Base-by-base conservation (phyloP, 2,329 filamentous ascomycete species). In the Ceratocystis papillata region DNA sequence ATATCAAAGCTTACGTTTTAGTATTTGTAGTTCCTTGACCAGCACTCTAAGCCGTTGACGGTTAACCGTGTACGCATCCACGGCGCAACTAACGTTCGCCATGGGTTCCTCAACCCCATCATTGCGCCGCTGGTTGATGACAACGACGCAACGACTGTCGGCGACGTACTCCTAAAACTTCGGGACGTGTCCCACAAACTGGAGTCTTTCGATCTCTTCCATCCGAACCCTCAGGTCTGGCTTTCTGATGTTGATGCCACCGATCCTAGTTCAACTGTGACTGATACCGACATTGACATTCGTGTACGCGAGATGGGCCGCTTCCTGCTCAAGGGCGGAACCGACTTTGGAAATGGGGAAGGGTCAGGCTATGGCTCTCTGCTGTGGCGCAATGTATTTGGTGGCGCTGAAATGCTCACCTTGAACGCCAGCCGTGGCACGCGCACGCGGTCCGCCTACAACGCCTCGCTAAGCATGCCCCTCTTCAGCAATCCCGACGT, bases 301-400 rank as follows among this genome's bases (percentile, higher is more conserved):
- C 88, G 87, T 71, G 81, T 96, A 66, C 85, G 84, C 64, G 93
- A 99, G 76, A 86, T 89, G 70, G 87, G 89, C 41, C 86, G 88
- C 48, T 84, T 97, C 72, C 85, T 91, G 67, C 83, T 97, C 72
- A 96, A 96, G 78, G 96, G 92, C 0, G 94, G 94, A 68, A 97
- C 94, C 7, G 93, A 97, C 73, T 82, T 96, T 59, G 94, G 94
- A 69, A 96, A 95, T 73, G 86, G 90, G 25, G 94, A 99, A 76
- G 94, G 93, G 45, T 96, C 92, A 6, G 93, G 92, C 3, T 97
- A 96, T 73, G 87, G 89, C 70, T 93, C 94, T 70, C 81, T 91
- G 57, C 81, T 93, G 63, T 87, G 91, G 79, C 87, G 94, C 70
- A 99, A 99, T 76, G 82, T 99, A 68, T 90, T 99, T 74, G 94